Evolutionary conservation across 75 land plant species (phyloP), one percentile per base, ranked within the genome.

Genomic region (Azolla pinnata): DNA sequence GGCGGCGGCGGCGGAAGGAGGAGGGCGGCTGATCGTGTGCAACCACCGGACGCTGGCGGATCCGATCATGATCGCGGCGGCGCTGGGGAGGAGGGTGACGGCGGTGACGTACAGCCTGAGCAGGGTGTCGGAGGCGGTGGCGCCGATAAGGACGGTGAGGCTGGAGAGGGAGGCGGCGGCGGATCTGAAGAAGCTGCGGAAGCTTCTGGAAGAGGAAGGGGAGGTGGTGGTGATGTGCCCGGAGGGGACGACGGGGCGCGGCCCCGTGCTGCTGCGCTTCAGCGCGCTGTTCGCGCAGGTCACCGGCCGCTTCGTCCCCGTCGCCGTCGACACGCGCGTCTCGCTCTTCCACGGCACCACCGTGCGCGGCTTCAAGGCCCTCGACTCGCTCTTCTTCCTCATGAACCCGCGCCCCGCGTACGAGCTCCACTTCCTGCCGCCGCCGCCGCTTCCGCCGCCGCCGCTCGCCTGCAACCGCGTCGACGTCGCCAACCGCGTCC

Each of bases 401-500:
- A 87, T 87, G 92, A 87, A 87, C 57, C 92, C 92, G 9, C 57
- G 44, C 63, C 88, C 88, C 0, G 69, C 78, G 0, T 83, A 81
- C 44, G 87, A 83, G 81, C 73, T 87, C 64, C 80, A 84, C 0
- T 87, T 87, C 65, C 58, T 83, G 67, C 63, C 67, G 30, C 79
- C 73, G 66, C 55, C 83, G 51, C 87, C 87, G 19, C 52, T 30
- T 17, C 10, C 0, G 0, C 3, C 54, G 84, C 83, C 67, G 64
- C 79, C 14, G 77, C 81, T 0, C 9, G 73, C 83, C 12, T 72
- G 70, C 33, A 68, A 80, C 17, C 28, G 81, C 17, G 66, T 81
- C n/a, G 88, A 87, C 31, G 87, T 87, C 3, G 91, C 91, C 12
- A 87, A 87, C 47, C 75, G 81, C 57, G 76, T 87, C 2, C 91